These are phyloP conservation scores for Apiospora phragmitis DNA, from an alignment of 2,329 filamentous ascomycete genomes.

Conservation along the genomic window DNA sequence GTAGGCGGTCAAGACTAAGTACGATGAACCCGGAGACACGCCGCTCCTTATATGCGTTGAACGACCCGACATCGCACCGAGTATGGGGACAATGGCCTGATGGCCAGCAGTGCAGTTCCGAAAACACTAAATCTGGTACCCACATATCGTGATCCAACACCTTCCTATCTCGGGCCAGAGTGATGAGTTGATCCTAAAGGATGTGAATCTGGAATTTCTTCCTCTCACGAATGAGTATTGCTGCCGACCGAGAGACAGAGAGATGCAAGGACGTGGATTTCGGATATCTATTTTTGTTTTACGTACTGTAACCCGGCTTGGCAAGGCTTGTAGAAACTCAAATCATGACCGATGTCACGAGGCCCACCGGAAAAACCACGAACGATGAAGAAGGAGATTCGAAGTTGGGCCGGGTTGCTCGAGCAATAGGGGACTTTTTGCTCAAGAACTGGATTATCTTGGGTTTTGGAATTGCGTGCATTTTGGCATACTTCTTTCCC, in stretches of 20 bases:
- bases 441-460: conserved; percentile 32
- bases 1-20: not conserved
- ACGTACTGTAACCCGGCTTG: not conserved
- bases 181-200: not conserved
- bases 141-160: conserved; percentile 5
- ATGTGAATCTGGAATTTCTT: not conserved
- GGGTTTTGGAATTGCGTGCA: conserved; percentile 30
- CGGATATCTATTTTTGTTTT: not conserved
- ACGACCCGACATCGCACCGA: not conserved
- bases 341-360: not conserved
- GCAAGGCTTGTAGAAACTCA: not conserved
- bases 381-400: conserved; percentile 10
- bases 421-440: conserved; percentile 22
- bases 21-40: not conserved
- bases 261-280: not conserved
- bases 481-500: conserved; percentile 39
- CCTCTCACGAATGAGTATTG: not conserved
- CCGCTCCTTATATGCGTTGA: not conserved
- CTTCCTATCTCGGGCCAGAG: not conserved
- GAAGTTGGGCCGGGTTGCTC: conserved; percentile 13
- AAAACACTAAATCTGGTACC: not conserved
- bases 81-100: not conserved
- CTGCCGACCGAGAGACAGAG: not conserved
- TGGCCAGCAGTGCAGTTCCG: not conserved
- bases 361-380: not conserved